Evolutionary conservation across 441 rosid species (phyloP), one percentile per base, ranked within the genome.

Genomic region (Kokia cookei): DNA sequence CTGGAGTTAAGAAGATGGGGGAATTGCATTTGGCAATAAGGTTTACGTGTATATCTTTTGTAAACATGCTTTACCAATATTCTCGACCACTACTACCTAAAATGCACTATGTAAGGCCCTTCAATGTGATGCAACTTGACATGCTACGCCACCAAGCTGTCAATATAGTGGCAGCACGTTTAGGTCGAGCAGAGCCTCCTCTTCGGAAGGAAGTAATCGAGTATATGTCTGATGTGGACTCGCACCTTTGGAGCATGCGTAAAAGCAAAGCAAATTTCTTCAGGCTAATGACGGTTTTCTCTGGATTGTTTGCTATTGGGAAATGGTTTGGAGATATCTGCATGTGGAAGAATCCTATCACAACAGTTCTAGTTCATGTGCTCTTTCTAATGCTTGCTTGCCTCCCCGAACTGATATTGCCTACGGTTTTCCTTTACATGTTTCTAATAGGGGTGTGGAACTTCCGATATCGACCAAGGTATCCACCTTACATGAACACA

Each of bases 221-320:
- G 84, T 94, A 92, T 79, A 89, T 90, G 99, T 89, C 99, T 0
- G 97, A 94, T 58, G 88, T 84, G 45, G 97, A 94, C 77, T 90
- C 97, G 0, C 99, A 91, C 82, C 85, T 94, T 15, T 94, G 99
- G 97, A 93, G 97, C 76, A 90, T 93, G 97, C 89, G 98, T 29
- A 80, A 90, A 81, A 93, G 99, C 85, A 94, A 91, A 78, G 98
- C 98, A 0, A 91, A 90, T 77, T 94, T 94, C 85, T 89, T 87
- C 73, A 75, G 99, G 13, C 84, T 94, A 74, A 93, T 90, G 99
- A 82, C 86, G 0, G 94, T 94, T 74, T 89, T 94, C 88, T 87
- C 98, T 0, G 96, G 96, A 2, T 74, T 90, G 5, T 84, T 94
- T 17, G 89, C 97, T 7, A 84, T 87, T 19, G 91, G 91, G 61